Percentiles rank a stretch among this genome's conserved stretches.
These are phyloP conservation scores for Clausena lansium DNA, from an alignment of 345 rosid genomes.

Conservation along the genomic window DNA sequence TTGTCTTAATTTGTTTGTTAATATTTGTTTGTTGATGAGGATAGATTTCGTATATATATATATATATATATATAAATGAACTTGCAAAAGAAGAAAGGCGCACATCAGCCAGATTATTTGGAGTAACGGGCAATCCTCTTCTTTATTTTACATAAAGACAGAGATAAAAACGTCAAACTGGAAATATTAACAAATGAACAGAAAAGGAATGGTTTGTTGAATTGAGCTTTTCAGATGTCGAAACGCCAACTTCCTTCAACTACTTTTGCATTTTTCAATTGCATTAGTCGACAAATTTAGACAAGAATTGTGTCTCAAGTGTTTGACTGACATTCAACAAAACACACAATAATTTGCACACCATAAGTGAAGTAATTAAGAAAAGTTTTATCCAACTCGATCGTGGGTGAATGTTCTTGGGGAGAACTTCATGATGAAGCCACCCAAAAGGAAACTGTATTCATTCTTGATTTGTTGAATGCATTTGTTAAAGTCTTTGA, in stretches of 20 bases:
- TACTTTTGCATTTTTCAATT: not conserved
- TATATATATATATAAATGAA: not conserved
- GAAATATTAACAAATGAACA: not conserved
- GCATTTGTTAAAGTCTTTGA: slow-evolving; percentile 2
- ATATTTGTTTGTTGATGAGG: no score
- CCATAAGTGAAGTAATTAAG: no score
- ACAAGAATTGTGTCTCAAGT: not conserved
- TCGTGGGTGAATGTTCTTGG: not conserved
- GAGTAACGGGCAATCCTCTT: not conserved
- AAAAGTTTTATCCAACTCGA: not conserved
- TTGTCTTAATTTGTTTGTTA: not conserved
- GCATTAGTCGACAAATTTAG: not conserved
- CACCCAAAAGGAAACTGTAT: not conserved
- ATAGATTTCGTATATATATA: no score
- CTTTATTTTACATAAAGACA: not conserved
- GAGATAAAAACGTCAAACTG: not conserved
- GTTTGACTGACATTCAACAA: no score
- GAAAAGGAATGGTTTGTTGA: slow-evolving; percentile 10
- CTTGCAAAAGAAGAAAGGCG: slow-evolving; percentile 14
- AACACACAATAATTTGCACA: no score
- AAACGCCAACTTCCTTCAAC: slow-evolving; percentile 15
- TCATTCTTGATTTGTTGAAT: not conserved
- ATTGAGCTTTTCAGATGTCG: slow-evolving; percentile 25
- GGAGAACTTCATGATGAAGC: not conserved
- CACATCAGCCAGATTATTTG: not conserved